These are phyloP conservation scores for Paramarasmius palmivorus DNA, from an alignment of 1,284 basidiomycete genomes.

Conservation along the genomic window DNA sequence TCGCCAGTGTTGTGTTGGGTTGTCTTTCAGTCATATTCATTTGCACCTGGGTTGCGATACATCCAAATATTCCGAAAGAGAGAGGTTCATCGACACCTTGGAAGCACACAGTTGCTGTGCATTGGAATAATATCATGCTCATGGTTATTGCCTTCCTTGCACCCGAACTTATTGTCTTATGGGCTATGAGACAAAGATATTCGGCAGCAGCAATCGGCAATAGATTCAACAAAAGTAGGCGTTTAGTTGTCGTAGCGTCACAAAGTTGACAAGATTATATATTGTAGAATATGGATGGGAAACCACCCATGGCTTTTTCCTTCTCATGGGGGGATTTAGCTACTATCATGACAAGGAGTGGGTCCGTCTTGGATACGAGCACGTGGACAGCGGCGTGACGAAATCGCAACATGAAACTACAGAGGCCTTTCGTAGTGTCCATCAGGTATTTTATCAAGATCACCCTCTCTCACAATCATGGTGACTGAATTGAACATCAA, in stretches of 20 bases:
- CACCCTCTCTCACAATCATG: too few relatives aligned
- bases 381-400: background rate
- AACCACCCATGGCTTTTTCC: background rate
- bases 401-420: background rate
- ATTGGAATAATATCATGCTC: too few relatives aligned
- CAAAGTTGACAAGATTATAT: too few relatives aligned
- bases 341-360: background rate
- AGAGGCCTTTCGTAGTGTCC: too few relatives aligned
- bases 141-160: slow-evolving; percentile 25
- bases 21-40: too few relatives aligned
- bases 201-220: slow-evolving; percentile 14
- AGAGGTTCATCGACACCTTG: too few relatives aligned
- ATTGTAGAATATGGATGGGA: background rate
- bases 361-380: background rate
- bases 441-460: too few relatives aligned
- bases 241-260: background rate
- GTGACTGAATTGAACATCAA: too few relatives aligned
- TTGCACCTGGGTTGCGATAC: too few relatives aligned
- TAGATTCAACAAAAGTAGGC: slow-evolving; percentile 9
- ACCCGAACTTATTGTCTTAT: slow-evolving; percentile 26
- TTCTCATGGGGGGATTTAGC: background rate
- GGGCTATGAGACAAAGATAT: slow-evolving; percentile 27
- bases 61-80: too few relatives aligned
- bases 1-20: too few relatives aligned
- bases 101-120: too few relatives aligned